Evolutionary conservation across 768 basidiomycete genomes (phyloP), one percentile per base, ranked within the genome.

Genomic region (Amanita thiersii): DNA sequence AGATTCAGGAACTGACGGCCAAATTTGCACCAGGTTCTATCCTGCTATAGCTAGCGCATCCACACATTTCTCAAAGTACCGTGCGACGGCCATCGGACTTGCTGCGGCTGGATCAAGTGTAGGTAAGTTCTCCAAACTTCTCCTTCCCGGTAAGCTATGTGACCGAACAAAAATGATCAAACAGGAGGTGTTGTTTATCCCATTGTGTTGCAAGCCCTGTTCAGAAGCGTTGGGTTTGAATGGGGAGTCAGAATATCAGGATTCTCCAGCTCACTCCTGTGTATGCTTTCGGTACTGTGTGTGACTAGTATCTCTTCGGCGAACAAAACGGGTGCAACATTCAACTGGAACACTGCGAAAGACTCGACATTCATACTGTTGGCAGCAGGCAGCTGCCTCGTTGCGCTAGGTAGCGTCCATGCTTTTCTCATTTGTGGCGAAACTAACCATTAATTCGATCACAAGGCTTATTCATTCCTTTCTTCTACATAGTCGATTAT

Each of bases 51-150:
- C 80, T 3, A 76, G 78, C 39, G 67, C 85, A 7, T 72, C 81
- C 0, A 85, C 79, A 1, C 69, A 79, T 54, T 88, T 85, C 59
- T 52, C 54, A 36, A 70, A 69, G 47, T 77, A 79, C 47, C 72
- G 84, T 10, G 81, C 80, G 2, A 79, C 85, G 2, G 83, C 86
- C 0, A 62, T 83, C 26, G 86, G 86, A 2, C 61, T 89, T 42
- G 79, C 76, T 12, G 68, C 74, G 1, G 74, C 83, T 24, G 86
- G 86, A n/a, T 79, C 79, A 18, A 73, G 80, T 43, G 55, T 74
- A 43, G 81, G 81, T 78, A 37, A 42, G 63, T 53, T 18, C 30
- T 29, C 32, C 19, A 17, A 29, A 18, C 36, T 12, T 41, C 23
- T 5, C 34, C 15, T 25, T 32, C n/a, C 19, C 29, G 11, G n/a